These are phyloP conservation scores for Naumovozyma castellii DNA, from an alignment of 805 yeast species.

Conservation along the genomic window DNA sequence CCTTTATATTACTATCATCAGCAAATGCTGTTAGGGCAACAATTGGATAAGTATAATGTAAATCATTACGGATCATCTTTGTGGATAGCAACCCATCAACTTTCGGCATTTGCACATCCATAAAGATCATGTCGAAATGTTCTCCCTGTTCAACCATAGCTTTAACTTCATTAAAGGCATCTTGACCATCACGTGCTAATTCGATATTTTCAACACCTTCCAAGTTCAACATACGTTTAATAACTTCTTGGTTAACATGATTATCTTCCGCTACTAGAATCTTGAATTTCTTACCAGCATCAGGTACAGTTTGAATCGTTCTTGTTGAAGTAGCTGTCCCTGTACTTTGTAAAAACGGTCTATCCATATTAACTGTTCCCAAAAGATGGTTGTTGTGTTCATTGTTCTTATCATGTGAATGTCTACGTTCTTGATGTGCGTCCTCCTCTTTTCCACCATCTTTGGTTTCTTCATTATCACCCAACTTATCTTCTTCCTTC, in stretches of 20 bases:
- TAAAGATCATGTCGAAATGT: constrained; percentile 65
- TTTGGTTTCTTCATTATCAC: background rate
- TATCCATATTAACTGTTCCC: constrained; percentile 19
- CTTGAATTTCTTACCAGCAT: constrained; percentile 17
- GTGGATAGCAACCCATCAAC: constrained; percentile 87
- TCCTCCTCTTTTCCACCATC: constrained; percentile 1
- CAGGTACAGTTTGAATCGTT: constrained; percentile 16
- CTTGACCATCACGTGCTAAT: constrained; percentile 84
- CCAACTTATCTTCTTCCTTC: background rate
- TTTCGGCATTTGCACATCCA: constrained; percentile 98
- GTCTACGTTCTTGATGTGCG: constrained; percentile 5
- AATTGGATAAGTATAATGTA: constrained; percentile 60
- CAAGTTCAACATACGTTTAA: constrained; percentile 72
- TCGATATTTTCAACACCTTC: constrained; percentile 70
- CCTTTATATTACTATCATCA: constrained; percentile 80
- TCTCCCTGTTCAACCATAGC: constrained; percentile 35
- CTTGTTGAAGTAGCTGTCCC: constrained; percentile 32
- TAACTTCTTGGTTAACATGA: constrained; percentile 87
- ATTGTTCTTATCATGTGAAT: constrained; percentile 1
- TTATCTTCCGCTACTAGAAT: constrained; percentile 93
- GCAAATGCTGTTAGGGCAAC: constrained; percentile 95
- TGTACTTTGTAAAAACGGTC: constrained; percentile 32
- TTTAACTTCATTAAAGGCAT: constrained; percentile 64
- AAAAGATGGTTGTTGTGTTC: constrained; percentile 7
- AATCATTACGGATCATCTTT: constrained; percentile 52